Evolutionary conservation across 2,329 filamentous ascomycete genomes (phyloP).

Genomic region (Aspergillus flavus): DNA sequence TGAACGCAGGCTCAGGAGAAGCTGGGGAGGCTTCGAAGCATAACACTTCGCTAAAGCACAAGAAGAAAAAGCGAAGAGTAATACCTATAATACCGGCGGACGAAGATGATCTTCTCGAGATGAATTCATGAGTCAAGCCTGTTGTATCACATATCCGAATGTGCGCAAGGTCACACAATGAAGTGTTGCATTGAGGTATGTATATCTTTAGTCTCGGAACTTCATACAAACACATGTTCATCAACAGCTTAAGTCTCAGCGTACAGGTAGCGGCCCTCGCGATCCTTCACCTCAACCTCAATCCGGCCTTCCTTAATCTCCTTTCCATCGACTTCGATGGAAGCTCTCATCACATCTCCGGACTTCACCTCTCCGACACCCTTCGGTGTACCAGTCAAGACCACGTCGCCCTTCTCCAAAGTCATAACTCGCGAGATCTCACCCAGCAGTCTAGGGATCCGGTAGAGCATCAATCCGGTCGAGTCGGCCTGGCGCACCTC

Average conservation of each 20-base stretch:
- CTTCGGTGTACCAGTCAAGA: constrained; percentile 96
- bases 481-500: constrained; percentile 79
- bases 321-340: constrained; percentile 75
- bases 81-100: constrained; percentile 35
- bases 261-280: constrained; percentile 76
- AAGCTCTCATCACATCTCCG: constrained; percentile 85
- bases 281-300: constrained; percentile 80
- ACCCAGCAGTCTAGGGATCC: constrained; percentile 80
- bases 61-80: constrained; percentile 23
- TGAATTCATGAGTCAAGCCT: neutral
- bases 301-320: constrained; percentile 84
- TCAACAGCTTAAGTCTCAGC: constrained; percentile 60
- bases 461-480: constrained; percentile 92
- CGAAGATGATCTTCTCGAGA: constrained; percentile 26
- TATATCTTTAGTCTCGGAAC: constrained; percentile 6
- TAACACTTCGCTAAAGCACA: neutral
- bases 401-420: constrained; percentile 85
- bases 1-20: neutral
- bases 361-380: constrained; percentile 84
- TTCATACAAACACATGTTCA: constrained; percentile 1
- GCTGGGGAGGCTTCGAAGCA: neutral
- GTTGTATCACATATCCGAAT: neutral
- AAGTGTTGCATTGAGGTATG: constrained; percentile 4
- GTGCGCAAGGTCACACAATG: neutral
- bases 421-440: constrained; percentile 97